Base-by-base conservation (phyloP, 1,284 basidiomycete genomes). In the Chiua sp. region DNA sequence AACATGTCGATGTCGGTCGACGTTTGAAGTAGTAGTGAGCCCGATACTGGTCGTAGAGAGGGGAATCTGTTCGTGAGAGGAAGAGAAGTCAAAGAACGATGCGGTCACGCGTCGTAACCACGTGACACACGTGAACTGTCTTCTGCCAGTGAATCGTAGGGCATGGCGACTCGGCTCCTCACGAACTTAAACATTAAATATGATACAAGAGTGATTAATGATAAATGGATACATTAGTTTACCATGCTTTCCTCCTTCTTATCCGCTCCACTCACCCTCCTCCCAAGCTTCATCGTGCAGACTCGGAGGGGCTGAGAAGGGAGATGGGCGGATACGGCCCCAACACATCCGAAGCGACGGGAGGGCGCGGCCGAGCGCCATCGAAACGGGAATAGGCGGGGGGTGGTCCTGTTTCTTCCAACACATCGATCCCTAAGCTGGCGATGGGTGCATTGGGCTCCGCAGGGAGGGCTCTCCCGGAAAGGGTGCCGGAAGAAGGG, bases 261-360 rank as follows among this genome's bases (percentile, higher is more conserved):
- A 6, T 33, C 30, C 11, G 37, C 28, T n/a, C n/a, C n/a, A 10
- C 42, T 11, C 5, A 32, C 20, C 42, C 16, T 20, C 37, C 37
- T 39, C 22, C 42, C 42, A 22, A n/a, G n/a, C 12, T 46, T 58
- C 44, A 48, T 55, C 51, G 22, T 20, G 33, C 47, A n/a, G n/a
- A n/a, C n/a, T n/a, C n/a, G 33, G 33, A 32, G 18, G 58, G 28
- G 26, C 39, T 50, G 4, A 67, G 57, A 7, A 57, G 20, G 1
- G 61, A 62, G 10, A 65, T 63, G 33, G 57, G 63, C 1, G 72
- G 67, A 28, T 73, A 71, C n/a, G 59, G 67, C n/a, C 67, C 63
- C 42, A 73, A 51, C 0, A 50, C 54, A 18, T 64, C 60, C 20
- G 61, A 59, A 22, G 60, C 56, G 4, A 46, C 30, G 15, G 54